These are phyloP conservation scores for Gaeumannomyces sp. DNA, from an alignment of 2,329 filamentous ascomycete genomes.

Conservation along the genomic window DNA sequence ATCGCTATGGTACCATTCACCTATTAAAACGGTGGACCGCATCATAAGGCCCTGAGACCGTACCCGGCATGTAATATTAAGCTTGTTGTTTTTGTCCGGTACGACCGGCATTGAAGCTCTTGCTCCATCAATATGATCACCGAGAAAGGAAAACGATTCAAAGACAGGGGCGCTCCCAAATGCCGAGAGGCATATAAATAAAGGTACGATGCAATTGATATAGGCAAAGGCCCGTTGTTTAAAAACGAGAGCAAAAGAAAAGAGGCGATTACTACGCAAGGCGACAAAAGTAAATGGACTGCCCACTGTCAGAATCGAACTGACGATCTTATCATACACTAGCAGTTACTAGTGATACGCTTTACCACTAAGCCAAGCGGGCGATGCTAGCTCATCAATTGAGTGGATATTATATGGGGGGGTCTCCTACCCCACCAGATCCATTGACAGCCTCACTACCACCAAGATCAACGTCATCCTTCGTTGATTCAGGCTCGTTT, in stretches of 20 bases:
- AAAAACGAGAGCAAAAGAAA: too few species aligned
- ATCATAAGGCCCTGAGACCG: neutral
- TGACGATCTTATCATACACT: slow-evolving; percentile 9
- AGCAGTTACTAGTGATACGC: slow-evolving; percentile 10
- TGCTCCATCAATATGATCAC: too few species aligned
- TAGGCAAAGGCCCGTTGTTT: too few species aligned
- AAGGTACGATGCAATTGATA: too few species aligned
- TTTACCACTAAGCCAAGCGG: slow-evolving; percentile 11
- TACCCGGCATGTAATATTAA: too few species aligned
- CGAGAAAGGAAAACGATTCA: too few species aligned
- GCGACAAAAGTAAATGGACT: neutral
- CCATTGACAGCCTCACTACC: neutral
- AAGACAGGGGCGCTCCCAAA: too few species aligned
- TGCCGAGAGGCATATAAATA: too few species aligned
- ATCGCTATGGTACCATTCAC: neutral
- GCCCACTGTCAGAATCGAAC: slow-evolving; percentile 8
- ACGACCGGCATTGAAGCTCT: too few species aligned
- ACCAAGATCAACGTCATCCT: neutral
- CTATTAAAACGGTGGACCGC: neutral
- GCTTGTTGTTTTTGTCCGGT: too few species aligned
- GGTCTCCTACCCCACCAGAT: neutral
- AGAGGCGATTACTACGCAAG: too few species aligned
- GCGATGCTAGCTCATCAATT: neutral
- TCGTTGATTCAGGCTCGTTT: neutral
- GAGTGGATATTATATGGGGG: neutral